A percentile compares a stretch with the other conserved stretches of the same genome.
These are phyloP conservation scores for Candida suzukii DNA, from an alignment of 805 yeast genomes.

Conservation along the genomic window DNA sequence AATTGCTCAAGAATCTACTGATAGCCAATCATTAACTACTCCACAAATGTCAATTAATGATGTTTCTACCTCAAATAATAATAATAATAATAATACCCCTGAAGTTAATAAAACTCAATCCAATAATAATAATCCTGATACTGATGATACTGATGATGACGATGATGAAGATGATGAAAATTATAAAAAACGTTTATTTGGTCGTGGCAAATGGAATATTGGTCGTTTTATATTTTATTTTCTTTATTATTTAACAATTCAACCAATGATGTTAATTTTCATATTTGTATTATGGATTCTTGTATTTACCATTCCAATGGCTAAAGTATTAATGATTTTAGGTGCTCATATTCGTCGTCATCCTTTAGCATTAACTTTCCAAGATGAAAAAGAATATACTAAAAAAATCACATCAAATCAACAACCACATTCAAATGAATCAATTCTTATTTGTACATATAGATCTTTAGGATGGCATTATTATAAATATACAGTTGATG, in stretches of 20 bases:
- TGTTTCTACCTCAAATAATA: not conserved
- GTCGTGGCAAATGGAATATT: constrained; percentile 85
- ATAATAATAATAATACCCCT: not conserved
- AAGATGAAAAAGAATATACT: constrained; percentile 46
- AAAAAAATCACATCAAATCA: constrained; percentile 18
- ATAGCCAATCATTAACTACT: not conserved
- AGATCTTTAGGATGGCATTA: constrained; percentile 89
- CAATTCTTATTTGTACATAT: constrained; percentile 80
- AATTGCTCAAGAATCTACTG: not conserved
- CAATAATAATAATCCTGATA: not conserved
- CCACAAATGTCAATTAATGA: not conserved
- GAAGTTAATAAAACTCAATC: not conserved
- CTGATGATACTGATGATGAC: constrained; percentile 1
- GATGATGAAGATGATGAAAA: constrained; percentile 20
- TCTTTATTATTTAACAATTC: constrained; percentile 59
- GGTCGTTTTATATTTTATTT: constrained; percentile 75
- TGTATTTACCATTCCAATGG: constrained; percentile 91
- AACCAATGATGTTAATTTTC: constrained; percentile 55
- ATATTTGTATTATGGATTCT: constrained; percentile 67
- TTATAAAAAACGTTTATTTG: constrained; percentile 54
- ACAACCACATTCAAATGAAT: constrained; percentile 35
- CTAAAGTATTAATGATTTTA: constrained; percentile 63
- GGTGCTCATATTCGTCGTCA: constrained; percentile 79
- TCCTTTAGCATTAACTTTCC: constrained; percentile 82
- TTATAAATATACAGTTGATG: constrained; percentile 93